A percentile compares a stretch with the other conserved stretches of the same genome.
These are phyloP conservation scores for Achaetomiella virescens DNA, from an alignment of 495 filamentous ascomycete genomes.

Conservation along the genomic window DNA sequence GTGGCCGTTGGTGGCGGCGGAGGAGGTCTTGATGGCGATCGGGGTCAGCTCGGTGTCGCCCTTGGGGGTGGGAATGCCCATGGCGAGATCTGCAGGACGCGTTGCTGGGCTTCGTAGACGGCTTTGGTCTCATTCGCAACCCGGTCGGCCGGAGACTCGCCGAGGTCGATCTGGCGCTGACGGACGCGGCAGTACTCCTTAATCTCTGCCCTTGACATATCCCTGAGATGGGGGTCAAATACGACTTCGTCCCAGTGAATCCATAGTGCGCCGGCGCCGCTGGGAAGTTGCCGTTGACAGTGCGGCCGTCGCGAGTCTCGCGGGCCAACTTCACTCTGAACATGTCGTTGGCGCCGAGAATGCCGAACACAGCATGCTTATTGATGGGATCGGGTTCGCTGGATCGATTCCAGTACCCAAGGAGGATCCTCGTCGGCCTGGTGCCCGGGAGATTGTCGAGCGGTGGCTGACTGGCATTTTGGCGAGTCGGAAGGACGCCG, in stretches of 20 bases:
- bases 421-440: conserved; percentile 41
- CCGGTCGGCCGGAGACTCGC: conserved; percentile 40
- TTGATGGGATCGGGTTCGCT: conserved; percentile 30
- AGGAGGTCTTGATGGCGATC: conserved; percentile 20
- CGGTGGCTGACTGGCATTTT: neutral
- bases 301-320: conserved; percentile 45
- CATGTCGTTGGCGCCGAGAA: conserved; percentile 48
- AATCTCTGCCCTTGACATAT: conserved; percentile 40
- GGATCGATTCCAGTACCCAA: conserved; percentile 47
- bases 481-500: conserved; percentile 5
- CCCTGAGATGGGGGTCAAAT: conserved; percentile 41
- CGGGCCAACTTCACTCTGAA: conserved; percentile 48
- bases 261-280: conserved; percentile 48
- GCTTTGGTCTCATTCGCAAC: conserved; percentile 43
- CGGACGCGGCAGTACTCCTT: conserved; percentile 51
- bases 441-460: conserved; percentile 22
- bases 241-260: conserved; percentile 49
- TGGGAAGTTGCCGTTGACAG: conserved; percentile 43
- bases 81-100: conserved; percentile 27
- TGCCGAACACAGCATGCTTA: conserved; percentile 48
- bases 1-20: conserved; percentile 8
- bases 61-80: conserved; percentile 1
- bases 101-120: conserved; percentile 40
- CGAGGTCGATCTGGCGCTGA: conserved; percentile 41
- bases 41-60: conserved; percentile 8